These are phyloP conservation scores for Penicillium sp. DNA, from an alignment of 2,329 filamentous ascomycete species.

Conservation along the genomic window DNA sequence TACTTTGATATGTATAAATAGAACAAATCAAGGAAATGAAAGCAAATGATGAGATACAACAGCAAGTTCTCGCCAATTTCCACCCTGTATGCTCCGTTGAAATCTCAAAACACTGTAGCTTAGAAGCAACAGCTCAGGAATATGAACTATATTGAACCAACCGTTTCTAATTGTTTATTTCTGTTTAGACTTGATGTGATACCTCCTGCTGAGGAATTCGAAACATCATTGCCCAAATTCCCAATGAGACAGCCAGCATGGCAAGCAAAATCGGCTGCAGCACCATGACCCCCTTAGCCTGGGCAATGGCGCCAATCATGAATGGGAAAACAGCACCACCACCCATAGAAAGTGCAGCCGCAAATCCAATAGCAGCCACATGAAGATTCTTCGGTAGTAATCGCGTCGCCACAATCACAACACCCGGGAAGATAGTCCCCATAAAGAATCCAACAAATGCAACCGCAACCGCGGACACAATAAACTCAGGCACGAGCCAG, in stretches of 20 bases:
- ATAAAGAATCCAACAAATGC: conserved; percentile 72
- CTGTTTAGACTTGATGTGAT: conserved; percentile 7
- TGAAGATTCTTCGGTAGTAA: conserved; percentile 70
- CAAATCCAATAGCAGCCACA: conserved; percentile 73
- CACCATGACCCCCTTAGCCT: conserved; percentile 56
- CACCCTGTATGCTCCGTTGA: not conserved
- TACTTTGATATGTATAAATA: not conserved
- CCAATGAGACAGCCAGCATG: conserved; percentile 37
- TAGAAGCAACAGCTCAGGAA: too few species aligned
- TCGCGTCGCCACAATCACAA: conserved; percentile 68
- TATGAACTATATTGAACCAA: not conserved
- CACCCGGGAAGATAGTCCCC: conserved; percentile 73
- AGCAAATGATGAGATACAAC: not conserved
- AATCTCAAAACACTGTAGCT: not conserved
- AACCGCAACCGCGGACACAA: conserved; percentile 69
- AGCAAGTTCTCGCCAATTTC: not conserved
- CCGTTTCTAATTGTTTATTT: not conserved
- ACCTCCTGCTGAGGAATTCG: conserved; percentile 8
- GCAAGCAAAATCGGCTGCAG: conserved; percentile 58
- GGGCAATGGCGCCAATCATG: conserved; percentile 43
- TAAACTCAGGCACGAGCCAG: conserved; percentile 74
- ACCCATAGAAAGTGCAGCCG: conserved; percentile 69
- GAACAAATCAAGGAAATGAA: not conserved
- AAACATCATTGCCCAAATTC: conserved; percentile 17
- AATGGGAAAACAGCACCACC: conserved; percentile 55